A percentile compares a stretch with the other conserved stretches of the same genome.
phyloP scores from a whole-genome alignment of 2,329 filamentous ascomycete genomes.

The Shiraia sp. region DNA sequence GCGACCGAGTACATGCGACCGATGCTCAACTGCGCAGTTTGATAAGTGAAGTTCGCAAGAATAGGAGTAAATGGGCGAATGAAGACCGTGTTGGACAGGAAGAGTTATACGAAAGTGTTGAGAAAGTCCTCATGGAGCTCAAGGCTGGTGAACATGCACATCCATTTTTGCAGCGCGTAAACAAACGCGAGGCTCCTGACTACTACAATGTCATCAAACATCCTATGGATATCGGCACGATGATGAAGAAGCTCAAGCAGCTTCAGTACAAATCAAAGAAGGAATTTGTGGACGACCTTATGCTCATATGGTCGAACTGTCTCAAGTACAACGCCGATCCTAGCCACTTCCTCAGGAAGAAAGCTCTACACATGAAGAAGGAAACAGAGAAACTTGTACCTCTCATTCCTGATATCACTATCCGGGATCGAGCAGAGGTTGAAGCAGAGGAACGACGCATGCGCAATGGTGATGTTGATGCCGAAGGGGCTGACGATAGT shows the following conservation, averaged over 20 bases:
- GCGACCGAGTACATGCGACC: conserved; percentile 85
- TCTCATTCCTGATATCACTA: conserved; percentile 88
- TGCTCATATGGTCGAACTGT: conserved; percentile 96
- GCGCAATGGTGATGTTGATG: conserved; percentile 78
- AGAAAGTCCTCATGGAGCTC: conserved; percentile 95
- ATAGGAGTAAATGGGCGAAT: conserved; percentile 97
- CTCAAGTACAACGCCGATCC: conserved; percentile 93
- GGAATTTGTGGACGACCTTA: conserved; percentile 91
- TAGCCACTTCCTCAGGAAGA: conserved; percentile 83
- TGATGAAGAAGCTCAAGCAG: conserved; percentile 95
- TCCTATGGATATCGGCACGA: conserved; percentile 95
- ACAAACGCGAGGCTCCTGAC: conserved; percentile 95
- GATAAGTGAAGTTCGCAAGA: conserved; percentile 97
- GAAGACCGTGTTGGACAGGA: conserved; percentile 98
- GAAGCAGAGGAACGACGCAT: conserved; percentile 74
- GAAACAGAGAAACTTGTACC: conserved; percentile 96
- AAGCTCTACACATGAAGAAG: conserved; percentile 95
- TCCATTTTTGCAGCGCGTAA: conserved; percentile 92
- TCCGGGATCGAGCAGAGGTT: conserved; percentile 89
- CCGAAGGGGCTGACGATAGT: conserved; percentile 85
- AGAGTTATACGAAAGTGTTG: conserved; percentile 93
- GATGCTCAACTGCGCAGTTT: conserved; percentile 89
- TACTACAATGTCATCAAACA: conserved; percentile 94
- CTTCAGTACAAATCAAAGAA: conserved; percentile 68
- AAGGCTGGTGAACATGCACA: conserved; percentile 97